phyloP scores from a whole-genome alignment of 352 stramenopile genomes.

The Phytophthora ohioensis region DNA sequence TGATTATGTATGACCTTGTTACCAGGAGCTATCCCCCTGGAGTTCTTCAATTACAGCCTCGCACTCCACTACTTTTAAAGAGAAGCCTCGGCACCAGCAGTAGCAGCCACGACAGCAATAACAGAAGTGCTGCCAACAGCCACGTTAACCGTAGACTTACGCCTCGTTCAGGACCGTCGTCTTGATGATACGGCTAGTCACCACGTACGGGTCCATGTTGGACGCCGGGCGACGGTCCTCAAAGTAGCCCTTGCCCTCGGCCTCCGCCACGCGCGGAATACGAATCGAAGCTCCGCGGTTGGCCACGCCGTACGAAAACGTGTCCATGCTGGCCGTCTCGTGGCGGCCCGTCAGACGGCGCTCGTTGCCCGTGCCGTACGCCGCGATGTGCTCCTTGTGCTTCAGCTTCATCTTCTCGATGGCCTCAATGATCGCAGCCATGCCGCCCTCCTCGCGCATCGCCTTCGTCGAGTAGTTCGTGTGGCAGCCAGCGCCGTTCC shows the following conservation, averaged over 20 bases:
- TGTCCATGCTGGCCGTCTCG: conserved; percentile 96
- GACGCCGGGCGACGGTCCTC: conserved; percentile 97
- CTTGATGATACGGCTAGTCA: conserved; percentile 97
- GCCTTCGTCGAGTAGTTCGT: conserved; percentile 97
- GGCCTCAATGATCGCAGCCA: conserved; percentile 95
- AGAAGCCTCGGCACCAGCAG: conserved; percentile 39
- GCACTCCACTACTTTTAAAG: conserved; percentile 18
- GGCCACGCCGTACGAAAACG: conserved; percentile 97
- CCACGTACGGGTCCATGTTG: conserved; percentile 99
- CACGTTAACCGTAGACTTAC: conserved; percentile 31
- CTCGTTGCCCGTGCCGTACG: conserved; percentile 98
- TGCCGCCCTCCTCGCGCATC: conserved; percentile 95
- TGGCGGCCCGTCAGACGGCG: conserved; percentile 95
- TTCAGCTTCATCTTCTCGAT: conserved; percentile 98
- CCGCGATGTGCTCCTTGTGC: conserved; percentile 97
- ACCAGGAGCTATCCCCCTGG: background rate
- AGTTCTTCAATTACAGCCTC: background rate
- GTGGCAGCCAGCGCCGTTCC: conserved; percentile 97
- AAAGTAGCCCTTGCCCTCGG: conserved; percentile 93
- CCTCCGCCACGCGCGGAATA: conserved; percentile 93
- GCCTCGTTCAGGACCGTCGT: conserved; percentile 92
- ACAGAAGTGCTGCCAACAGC: too few species aligned
- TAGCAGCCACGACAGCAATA: background rate
- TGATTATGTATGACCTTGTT: conserved; percentile 1
- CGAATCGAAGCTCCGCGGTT: conserved; percentile 96